Base-by-base conservation (phyloP, 345 rosid genomes). In the Aquilaria malaccensis region DNA sequence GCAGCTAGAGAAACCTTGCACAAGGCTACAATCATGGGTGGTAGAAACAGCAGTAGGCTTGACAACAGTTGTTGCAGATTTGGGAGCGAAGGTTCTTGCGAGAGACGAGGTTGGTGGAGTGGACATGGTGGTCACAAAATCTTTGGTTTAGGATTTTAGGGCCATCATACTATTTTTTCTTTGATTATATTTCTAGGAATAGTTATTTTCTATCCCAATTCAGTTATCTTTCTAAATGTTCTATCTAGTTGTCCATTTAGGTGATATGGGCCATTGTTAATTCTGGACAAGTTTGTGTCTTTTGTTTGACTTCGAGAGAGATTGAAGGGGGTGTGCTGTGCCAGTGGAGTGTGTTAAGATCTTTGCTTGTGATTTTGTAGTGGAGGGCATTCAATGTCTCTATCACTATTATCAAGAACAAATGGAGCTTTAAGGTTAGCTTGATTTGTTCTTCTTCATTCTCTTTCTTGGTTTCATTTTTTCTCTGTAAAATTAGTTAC, bases 11-110 rank as follows among this genome's bases (percentile, higher is more conserved):
- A 88, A 84, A 0, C 85, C 90, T 54, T 88, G 87, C 3, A 82
- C 45, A 7, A 74, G 76, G 51, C 70, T 14, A 6, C 88, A 88
- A 49, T 81, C 81, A 67, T 85, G 88, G 0, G 84, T 53, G 46
- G 80, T 79, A 31, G 95, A 81, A 15, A 78, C 82, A 0, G 85
- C 70, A 33, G 81, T 85, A 0, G 95, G 89, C 71, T 80, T 87
- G 54, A 69, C 50, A n/a, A 69, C 88, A 83, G 51, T 71, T 79
- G 51, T 88, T 90, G 53, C 98, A 93, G 96, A 93, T 93, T 96
- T 81, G 97, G 0, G 96, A 89, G 10, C 98, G 88, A 32, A 76
- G 37, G 78, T 93, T 97, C 67, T 87, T 93, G 50, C 70, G 77
- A 3, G 96, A 85, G 6, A 89, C 73, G 2, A 77, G 76, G 68